Percentiles rank a stretch among this genome's conserved stretches.
phyloP scores from a whole-genome alignment of 306 rosid species.

The Rubus parviflorus region DNA sequence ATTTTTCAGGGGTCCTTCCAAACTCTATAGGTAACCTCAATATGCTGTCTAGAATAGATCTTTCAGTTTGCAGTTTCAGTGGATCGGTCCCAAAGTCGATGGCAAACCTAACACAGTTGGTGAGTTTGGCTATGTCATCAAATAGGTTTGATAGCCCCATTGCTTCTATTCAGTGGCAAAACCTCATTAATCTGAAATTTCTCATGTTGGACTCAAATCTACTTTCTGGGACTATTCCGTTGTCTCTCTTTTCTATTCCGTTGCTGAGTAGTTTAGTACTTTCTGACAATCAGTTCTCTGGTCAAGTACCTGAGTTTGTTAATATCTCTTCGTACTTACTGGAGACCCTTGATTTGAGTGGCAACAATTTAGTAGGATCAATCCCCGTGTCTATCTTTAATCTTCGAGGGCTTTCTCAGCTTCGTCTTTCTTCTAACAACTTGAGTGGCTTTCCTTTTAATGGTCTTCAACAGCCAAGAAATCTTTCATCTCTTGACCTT shows the following conservation, averaged over 20 bases:
- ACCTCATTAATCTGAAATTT: neutral
- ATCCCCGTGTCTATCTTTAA: neutral
- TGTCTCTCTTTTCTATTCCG: neutral
- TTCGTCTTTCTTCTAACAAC: neutral
- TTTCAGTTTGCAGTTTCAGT: neutral
- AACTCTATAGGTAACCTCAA: neutral
- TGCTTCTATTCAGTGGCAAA: neutral
- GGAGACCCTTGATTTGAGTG: slow-evolving; percentile 1
- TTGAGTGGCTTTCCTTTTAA: slow-evolving; percentile 9
- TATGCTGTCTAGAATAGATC: neutral
- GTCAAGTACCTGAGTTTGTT: neutral
- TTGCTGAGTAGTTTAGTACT: neutral
- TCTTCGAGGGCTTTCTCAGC: neutral
- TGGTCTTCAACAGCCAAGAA: neutral
- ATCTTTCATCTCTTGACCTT: neutral
- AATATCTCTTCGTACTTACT: neutral
- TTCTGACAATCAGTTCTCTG: neutral
- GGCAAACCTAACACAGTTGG: neutral
- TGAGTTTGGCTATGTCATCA: neutral
- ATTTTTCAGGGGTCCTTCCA: neutral
- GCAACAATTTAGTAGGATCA: neutral
- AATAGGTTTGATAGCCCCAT: neutral
- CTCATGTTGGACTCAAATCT: neutral
- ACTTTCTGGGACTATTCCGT: neutral
- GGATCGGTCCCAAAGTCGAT: neutral